Percentiles rank a stretch among this genome's conserved stretches.
Evolutionary conservation across 768 basidiomycete species (phyloP).

Genomic region (Phylloporus rhodoxanthus): DNA sequence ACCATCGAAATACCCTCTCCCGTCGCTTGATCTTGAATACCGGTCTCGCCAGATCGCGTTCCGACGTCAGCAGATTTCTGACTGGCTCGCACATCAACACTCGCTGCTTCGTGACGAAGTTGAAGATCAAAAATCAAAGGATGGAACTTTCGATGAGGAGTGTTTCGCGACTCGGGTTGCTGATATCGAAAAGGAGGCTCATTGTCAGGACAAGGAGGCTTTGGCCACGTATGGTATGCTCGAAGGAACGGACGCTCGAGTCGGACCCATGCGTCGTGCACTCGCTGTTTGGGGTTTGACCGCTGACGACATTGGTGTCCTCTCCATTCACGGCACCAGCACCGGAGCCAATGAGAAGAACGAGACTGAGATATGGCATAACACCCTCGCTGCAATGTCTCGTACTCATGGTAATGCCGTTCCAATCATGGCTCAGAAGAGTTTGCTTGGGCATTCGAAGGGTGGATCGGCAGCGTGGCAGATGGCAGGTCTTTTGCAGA

Average conservation of each 20-base stretch:
- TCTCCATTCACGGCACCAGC: slow-evolving; percentile 87
- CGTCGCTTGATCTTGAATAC: slow-evolving; percentile 79
- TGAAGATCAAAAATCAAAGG: slow-evolving; percentile 50
- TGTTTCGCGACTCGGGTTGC: slow-evolving; percentile 74
- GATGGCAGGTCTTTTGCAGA: slow-evolving; percentile 86
- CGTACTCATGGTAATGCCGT: slow-evolving; percentile 95
- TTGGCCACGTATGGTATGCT: slow-evolving; percentile 95
- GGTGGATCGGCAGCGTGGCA: slow-evolving; percentile 99
- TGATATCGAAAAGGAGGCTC: slow-evolving; percentile 86
- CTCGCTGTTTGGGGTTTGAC: slow-evolving; percentile 95
- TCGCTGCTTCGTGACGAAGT: slow-evolving; percentile 77
- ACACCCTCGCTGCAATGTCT: slow-evolving; percentile 81
- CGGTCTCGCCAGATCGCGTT: slow-evolving; percentile 91
- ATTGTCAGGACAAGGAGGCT: slow-evolving; percentile 87
- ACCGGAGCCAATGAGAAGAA: slow-evolving; percentile 93
- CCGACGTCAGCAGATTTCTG: slow-evolving; percentile 90
- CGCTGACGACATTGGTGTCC: slow-evolving; percentile 86
- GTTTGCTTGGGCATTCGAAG: slow-evolving; percentile 94
- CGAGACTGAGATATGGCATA: slow-evolving; percentile 95
- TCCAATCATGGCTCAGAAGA: slow-evolving; percentile 96
- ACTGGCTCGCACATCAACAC: slow-evolving; percentile 92
- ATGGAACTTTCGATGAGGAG: slow-evolving; percentile 50
- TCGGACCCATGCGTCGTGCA: slow-evolving; percentile 90
- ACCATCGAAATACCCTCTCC: slow-evolving; percentile 68
- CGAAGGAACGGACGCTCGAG: slow-evolving; percentile 75